Evolutionary conservation across 345 rosid species (phyloP), one percentile per base, ranked within the genome.

Genomic region (Pistacia vera): DNA sequence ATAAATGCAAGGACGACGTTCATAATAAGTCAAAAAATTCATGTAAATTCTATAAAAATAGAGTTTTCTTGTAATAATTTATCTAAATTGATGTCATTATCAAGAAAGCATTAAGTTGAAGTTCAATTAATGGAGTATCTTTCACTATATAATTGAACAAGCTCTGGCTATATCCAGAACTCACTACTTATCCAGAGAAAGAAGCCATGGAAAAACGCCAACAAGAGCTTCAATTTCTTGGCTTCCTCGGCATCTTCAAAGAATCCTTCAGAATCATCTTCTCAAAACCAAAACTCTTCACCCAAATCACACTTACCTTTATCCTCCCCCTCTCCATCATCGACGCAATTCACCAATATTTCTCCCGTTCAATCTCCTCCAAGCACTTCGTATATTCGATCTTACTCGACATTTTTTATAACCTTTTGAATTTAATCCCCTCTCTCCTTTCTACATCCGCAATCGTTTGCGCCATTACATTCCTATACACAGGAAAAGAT

Each of bases 241-340:
- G 89, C 30, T 51, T 85, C 65, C 65, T 75, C n/a, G 90, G 81
- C 49, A 81, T 84, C 56, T 75, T 70, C 68, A 75, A 63, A 41
- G 83, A 90, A 74, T 83, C 90, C 6, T 79, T 68, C 77, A 84
- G 81, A 58, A 76, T 85, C 66, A 73, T 88, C 73, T 80, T 78
- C 67, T 63, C 79, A 56, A 76, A 78, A 80, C 74, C 72, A 67
- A 83, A 79, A 79, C 79, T 86, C 73, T 88, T 88, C 84, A 25
- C 69, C 72, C 83, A 81, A 20, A 85, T 88, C 46, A 77, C 88
- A 2, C 81, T 83, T 0, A 54, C 86, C 56, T 25, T 90, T 1
- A 81, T 90, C 64, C 81, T 88, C 64, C 91, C 94, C n/a, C 75
- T 88, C 20, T 63, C 85, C 33, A 25, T 86, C 79, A 72, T 88